Percentiles rank a stretch among this genome's conserved stretches.
Evolutionary conservation across 2,329 filamentous ascomycete genomes (phyloP).

Genomic region (Fonsecaea monophora): DNA sequence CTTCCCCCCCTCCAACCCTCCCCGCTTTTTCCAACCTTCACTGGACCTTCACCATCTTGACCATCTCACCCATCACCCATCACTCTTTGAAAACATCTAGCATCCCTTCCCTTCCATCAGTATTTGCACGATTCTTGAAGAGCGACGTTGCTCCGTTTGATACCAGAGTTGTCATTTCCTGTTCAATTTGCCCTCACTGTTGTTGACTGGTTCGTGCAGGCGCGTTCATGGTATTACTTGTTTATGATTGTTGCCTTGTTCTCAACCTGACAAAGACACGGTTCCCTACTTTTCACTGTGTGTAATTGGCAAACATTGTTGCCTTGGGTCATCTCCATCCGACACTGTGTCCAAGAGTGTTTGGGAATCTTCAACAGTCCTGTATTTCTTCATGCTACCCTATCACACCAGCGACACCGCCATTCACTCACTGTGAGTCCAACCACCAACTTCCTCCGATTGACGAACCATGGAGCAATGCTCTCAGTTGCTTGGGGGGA

Average conservation of each 20-base stretch:
- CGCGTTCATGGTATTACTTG: background rate
- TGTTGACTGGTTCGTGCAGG: background rate
- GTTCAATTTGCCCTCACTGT: too few species aligned
- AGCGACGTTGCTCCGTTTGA: background rate
- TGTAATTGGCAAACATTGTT: slow-evolving; percentile 3
- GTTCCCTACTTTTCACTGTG: background rate
- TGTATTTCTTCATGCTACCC: background rate
- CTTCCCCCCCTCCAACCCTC: background rate
- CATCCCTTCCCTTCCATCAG: background rate
- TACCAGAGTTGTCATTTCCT: background rate
- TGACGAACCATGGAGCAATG: slow-evolving; percentile 10
- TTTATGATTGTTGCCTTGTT: slow-evolving; percentile 1
- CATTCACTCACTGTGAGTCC: background rate
- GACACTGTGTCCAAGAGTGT: slow-evolving; percentile 3
- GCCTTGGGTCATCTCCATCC: background rate
- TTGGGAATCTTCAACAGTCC: background rate
- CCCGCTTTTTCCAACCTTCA: slow-evolving; percentile 6
- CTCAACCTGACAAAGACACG: background rate
- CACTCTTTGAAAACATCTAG: background rate
- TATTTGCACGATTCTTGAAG: background rate
- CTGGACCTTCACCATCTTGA: slow-evolving; percentile 1
- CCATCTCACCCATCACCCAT: background rate
- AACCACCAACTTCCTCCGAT: background rate
- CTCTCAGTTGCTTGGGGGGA: background rate
- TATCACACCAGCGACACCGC: background rate